phyloP scores from a whole-genome alignment of 148 eudicot species.

The Chenopodium album region DNA sequence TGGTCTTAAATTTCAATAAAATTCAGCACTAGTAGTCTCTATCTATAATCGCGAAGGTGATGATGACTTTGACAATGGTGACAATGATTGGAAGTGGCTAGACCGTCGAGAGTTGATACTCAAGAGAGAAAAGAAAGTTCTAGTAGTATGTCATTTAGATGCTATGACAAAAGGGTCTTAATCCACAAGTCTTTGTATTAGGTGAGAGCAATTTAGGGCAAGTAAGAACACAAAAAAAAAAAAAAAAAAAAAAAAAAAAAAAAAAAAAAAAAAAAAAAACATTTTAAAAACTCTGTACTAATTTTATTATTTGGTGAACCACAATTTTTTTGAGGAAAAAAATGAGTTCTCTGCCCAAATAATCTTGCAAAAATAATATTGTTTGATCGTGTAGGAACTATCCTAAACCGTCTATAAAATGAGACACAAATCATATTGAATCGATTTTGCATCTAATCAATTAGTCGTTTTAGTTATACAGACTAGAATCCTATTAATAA shows the following conservation, averaged over 20 bases:
- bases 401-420: too few relatives aligned
- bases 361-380: too few relatives aligned
- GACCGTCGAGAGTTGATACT: not conserved
- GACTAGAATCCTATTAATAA: too few relatives aligned
- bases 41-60: not conserved
- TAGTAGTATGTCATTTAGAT: not conserved
- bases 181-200: constrained; percentile 12
- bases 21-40: not conserved
- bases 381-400: too few relatives aligned
- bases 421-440: too few relatives aligned
- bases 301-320: not conserved
- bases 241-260: not conserved
- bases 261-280: not conserved
- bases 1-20: not conserved
- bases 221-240: not conserved
- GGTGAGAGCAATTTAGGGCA: not conserved
- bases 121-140: not conserved
- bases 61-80: not conserved
- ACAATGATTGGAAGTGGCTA: not conserved
- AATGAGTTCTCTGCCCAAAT: not conserved
- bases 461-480: too few relatives aligned
- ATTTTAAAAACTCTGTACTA: not conserved
- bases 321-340: constrained; percentile 17
- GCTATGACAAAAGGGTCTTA: not conserved
- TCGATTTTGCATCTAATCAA: too few relatives aligned